Evolutionary conservation across 768 basidiomycete genomes (phyloP), one percentile per base, ranked within the genome.

Genomic region (Russula earlei): DNA sequence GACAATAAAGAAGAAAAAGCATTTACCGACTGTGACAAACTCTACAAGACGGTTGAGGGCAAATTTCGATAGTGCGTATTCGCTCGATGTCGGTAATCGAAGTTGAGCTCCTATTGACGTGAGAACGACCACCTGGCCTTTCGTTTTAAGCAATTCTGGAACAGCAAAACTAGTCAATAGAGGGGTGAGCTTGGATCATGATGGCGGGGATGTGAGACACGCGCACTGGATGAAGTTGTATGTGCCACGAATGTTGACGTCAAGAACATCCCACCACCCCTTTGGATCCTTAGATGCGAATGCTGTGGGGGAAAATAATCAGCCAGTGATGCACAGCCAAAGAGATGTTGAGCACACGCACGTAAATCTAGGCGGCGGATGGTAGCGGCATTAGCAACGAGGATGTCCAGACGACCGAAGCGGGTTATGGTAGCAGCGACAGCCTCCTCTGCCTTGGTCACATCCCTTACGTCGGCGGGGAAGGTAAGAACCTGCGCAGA

Each of bases 231-330:
- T 43, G 15, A 24, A 55, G 38, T 42, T 49, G 40, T 33, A 49
- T 2, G 41, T 1, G 4, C 46, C 54, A 27, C 37, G 47, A 14
- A 54, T 12, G n/a, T 54, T 54, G 25, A 46, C 34, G 7, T 54
- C 52, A 15, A 46, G n/a, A 8, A 46, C 27, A 8, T 54, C 24
- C 52, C 52, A 46, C 52, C 52, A 54, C 25, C n/a, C 43, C 2
- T 34, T 44, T n/a, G 43, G 17, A 24, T 46, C 52, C 19, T 20
- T 29, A 24, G 19, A 20, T 9, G 50, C 50, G 14, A 52, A 52
- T 2, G 29, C 50, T 52, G 27, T n/a, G n/a, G n/a, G n/a, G 15
- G 34, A 6, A 19, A 5, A 34, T 19, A 14, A 17, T 31, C 38
- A n/a, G 25, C 42, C 27, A 40, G 51, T 5, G n/a, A n/a, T n/a